A percentile compares a stretch with the other conserved stretches of the same genome.
Evolutionary conservation across 768 basidiomycete species (phyloP).

Genomic region (Hemileccinum impolitum): DNA sequence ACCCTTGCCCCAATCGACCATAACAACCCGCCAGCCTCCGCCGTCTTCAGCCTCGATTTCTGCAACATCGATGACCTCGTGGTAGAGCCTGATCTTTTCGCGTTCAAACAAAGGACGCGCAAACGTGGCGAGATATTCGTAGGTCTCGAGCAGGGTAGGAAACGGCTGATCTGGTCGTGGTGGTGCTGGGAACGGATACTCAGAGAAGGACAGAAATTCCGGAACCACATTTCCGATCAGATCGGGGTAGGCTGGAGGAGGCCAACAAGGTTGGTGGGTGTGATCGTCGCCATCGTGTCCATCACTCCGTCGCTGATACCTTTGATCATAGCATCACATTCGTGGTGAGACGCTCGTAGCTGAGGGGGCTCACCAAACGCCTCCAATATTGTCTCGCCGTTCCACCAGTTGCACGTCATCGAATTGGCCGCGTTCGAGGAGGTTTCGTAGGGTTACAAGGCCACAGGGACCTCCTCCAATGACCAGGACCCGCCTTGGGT

Average conservation of each 20-base stretch:
- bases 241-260: slow-evolving; percentile 45
- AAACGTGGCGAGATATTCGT: slow-evolving; percentile 26
- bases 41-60: slow-evolving; percentile 28
- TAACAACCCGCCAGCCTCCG: slow-evolving; percentile 39
- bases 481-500: slow-evolving; percentile 32
- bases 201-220: slow-evolving; percentile 34
- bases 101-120: slow-evolving; percentile 20
- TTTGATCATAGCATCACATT: not conserved
- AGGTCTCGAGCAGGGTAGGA: slow-evolving; percentile 28
- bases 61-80: slow-evolving; percentile 38
- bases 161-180: slow-evolving; percentile 25
- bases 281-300: not conserved
- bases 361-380: slow-evolving; percentile 40
- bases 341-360: not conserved
- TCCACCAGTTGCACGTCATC: slow-evolving; percentile 45
- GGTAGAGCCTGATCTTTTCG: slow-evolving; percentile 38
- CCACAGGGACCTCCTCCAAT: slow-evolving; percentile 49
- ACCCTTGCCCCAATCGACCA: slow-evolving; percentile 35
- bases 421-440: slow-evolving; percentile 39
- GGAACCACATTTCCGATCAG: slow-evolving; percentile 52
- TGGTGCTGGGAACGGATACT: slow-evolving; percentile 27
- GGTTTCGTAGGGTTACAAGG: slow-evolving; percentile 48
- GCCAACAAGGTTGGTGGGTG: slow-evolving; percentile 30
- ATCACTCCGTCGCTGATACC: slow-evolving; percentile 6
- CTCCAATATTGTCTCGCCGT: slow-evolving; percentile 44